A percentile compares a stretch with the other conserved stretches of the same genome.
phyloP scores from a whole-genome alignment of 441 rosid species.

The Cnidoscolus chayamansa region DNA sequence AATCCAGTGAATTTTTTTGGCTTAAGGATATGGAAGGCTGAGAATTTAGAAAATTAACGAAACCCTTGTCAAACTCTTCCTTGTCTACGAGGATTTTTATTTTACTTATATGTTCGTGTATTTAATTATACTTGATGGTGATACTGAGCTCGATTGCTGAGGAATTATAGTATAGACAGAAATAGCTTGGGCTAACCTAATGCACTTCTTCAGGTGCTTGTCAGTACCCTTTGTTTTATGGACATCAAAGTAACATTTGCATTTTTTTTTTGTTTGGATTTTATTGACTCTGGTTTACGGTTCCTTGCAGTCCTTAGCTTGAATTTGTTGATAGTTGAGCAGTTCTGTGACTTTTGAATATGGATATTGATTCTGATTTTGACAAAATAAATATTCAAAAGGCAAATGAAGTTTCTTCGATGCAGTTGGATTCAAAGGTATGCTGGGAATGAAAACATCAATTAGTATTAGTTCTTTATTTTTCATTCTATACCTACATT shows the following conservation, averaged over 20 bases:
- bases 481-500: not conserved
- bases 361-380: conserved; percentile 48
- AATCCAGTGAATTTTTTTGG: not conserved
- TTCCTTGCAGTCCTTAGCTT: not conserved
- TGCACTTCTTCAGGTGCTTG: not conserved
- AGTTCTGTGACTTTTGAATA: conserved; percentile 14
- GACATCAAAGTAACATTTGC: not conserved
- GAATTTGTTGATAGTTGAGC: conserved; percentile 13
- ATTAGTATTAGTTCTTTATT: not conserved
- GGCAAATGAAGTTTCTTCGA: conserved; percentile 27
- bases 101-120: too few relatives aligned
- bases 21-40: not conserved
- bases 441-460: conserved; percentile 20
- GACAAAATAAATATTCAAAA: conserved; percentile 4
- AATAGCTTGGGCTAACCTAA: too few relatives aligned
- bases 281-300: not conserved
- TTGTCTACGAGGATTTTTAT: too few relatives aligned
- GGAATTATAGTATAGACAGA: not conserved
- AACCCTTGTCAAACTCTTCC: too few relatives aligned
- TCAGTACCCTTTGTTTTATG: not conserved
- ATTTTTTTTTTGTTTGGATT: not conserved
- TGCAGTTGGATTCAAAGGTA: conserved; percentile 51
- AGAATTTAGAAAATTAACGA: not conserved
- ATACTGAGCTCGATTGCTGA: not conserved
- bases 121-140: not conserved